These are phyloP conservation scores for Boletus coccyginus DNA, from an alignment of 768 basidiomycete species.

Conservation along the genomic window DNA sequence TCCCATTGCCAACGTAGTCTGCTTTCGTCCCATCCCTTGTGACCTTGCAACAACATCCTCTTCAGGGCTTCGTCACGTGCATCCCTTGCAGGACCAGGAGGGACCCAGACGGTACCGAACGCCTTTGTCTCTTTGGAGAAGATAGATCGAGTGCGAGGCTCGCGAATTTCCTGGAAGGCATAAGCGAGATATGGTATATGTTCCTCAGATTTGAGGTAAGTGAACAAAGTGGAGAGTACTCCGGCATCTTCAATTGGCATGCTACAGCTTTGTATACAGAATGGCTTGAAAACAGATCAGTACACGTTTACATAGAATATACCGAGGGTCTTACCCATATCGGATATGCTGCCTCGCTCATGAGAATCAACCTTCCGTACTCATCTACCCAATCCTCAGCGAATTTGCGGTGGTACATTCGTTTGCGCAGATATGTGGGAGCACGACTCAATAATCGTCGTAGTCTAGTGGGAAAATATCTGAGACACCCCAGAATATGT, in stretches of 20 bases:
- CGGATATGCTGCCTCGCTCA: slow-evolving; percentile 63
- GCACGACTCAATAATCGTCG: slow-evolving; percentile 35
- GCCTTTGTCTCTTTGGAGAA: slow-evolving; percentile 45
- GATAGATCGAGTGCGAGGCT: slow-evolving; percentile 44
- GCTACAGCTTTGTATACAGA: slow-evolving; percentile 39
- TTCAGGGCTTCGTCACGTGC: slow-evolving; percentile 40
- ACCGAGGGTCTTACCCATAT: slow-evolving; percentile 38
- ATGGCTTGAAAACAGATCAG: slow-evolving; percentile 39
- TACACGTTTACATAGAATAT: background rate
- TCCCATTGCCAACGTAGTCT: slow-evolving; percentile 53
- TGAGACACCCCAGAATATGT: background rate
- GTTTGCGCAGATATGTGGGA: slow-evolving; percentile 38
- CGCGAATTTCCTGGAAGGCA: slow-evolving; percentile 61
- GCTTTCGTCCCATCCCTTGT: slow-evolving; percentile 47
- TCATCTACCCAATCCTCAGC: slow-evolving; percentile 55
- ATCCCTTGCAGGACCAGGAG: slow-evolving; percentile 45
- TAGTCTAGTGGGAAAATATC: slow-evolving; percentile 32
- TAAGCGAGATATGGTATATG: slow-evolving; percentile 50
- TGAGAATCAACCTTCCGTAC: slow-evolving; percentile 47
- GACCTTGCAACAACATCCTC: slow-evolving; percentile 25
- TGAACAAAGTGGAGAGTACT: slow-evolving; percentile 34
- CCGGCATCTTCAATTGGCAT: slow-evolving; percentile 35
- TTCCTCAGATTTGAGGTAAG: slow-evolving; percentile 44
- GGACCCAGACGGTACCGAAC: slow-evolving; percentile 40
- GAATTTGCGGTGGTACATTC: slow-evolving; percentile 34